Conservation (phyloP, 768 basidiomycete species). For the Lactifluus volemus region DNA sequence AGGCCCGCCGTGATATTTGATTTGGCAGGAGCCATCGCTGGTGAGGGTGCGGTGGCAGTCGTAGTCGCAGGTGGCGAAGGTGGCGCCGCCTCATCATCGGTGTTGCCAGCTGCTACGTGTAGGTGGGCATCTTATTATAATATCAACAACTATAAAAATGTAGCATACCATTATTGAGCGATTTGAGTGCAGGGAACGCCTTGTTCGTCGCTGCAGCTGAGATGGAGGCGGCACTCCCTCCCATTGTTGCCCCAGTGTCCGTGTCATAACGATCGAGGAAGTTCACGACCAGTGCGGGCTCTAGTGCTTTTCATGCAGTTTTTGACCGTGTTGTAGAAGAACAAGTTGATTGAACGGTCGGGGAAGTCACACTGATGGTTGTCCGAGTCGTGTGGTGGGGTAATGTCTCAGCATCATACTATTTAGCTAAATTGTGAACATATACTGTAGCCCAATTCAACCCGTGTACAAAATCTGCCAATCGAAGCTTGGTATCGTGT, state of each 20-base stretch:
- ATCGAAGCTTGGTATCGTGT: too few relatives aligned
- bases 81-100: constrained; percentile 72
- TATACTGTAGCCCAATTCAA: too few relatives aligned
- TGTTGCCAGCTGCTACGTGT: constrained; percentile 17
- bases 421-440: too few relatives aligned
- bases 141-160: background rate
- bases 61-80: constrained; percentile 40
- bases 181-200: constrained; percentile 41
- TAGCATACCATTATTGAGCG: constrained; percentile 21
- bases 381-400: constrained; percentile 37
- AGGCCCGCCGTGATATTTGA: constrained; percentile 9
- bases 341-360: constrained; percentile 25
- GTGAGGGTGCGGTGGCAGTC: constrained; percentile 27
- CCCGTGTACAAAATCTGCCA: too few relatives aligned
- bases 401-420: constrained; percentile 88
- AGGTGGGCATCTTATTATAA: background rate
- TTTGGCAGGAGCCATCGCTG: background rate
- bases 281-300: constrained; percentile 40
- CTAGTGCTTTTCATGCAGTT: constrained; percentile 30
- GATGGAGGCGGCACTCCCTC: background rate
- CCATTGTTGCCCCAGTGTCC: constrained; percentile 30
- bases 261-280: constrained; percentile 76
- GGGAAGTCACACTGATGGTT: constrained; percentile 26
- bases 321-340: constrained; percentile 22
- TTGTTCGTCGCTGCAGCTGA: constrained; percentile 35